Percentiles rank a stretch among this genome's conserved stretches.
These are phyloP conservation scores for Leishmania gerbilli DNA, from an alignment of 208 protist species.

Conservation along the genomic window DNA sequence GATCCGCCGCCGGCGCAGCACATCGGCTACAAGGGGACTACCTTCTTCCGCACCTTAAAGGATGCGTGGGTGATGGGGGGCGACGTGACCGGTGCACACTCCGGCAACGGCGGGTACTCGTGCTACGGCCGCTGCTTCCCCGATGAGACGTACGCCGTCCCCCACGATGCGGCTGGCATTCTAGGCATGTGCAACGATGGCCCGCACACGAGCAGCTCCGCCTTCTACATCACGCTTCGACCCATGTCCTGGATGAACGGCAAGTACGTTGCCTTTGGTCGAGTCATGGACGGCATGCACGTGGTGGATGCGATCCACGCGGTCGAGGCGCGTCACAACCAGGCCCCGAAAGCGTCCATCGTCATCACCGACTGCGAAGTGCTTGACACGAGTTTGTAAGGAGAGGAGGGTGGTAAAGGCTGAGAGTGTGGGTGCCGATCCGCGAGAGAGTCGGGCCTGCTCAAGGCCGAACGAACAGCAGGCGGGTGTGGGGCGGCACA, in stretches of 20 bases:
- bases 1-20: constrained; percentile 6
- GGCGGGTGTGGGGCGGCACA: background rate
- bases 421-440: background rate
- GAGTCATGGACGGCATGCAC: constrained; percentile 92
- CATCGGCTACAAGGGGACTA: constrained; percentile 87
- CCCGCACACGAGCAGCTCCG: constrained; percentile 82
- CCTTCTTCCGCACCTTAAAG: constrained; percentile 93
- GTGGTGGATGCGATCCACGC: constrained; percentile 84
- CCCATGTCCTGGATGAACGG: constrained; percentile 90
- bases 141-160: constrained; percentile 94
- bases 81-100: constrained; percentile 83
- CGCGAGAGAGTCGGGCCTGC: background rate
- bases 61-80: constrained; percentile 96
- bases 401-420: background rate
- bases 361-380: constrained; percentile 83
- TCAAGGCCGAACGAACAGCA: background rate
- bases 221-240: constrained; percentile 89
- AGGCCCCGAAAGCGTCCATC: constrained; percentile 62
- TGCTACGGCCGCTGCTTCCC: constrained; percentile 93
- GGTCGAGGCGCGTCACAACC: constrained; percentile 82
- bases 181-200: constrained; percentile 93
- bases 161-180: constrained; percentile 79
- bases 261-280: constrained; percentile 95
- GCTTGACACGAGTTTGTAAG: constrained; percentile 49
- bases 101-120: constrained; percentile 90